A percentile compares a stretch with the other conserved stretches of the same genome.
phyloP scores from a whole-genome alignment of 2,329 filamentous ascomycete genomes.

The Cladophialophora psammophila region DNA sequence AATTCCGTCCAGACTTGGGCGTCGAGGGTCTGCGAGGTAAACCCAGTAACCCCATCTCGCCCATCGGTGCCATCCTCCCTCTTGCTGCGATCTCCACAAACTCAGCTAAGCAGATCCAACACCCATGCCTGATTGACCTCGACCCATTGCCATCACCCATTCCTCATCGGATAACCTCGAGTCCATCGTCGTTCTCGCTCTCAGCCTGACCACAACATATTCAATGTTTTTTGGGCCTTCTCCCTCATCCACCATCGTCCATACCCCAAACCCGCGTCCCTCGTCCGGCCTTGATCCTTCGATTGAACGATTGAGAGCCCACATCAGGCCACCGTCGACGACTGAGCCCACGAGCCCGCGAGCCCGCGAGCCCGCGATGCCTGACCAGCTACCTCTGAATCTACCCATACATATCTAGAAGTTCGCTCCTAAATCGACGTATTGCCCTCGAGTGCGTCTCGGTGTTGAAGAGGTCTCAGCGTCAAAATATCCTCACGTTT shows the following conservation, averaged over 20 bases:
- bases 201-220: background rate
- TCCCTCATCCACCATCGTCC: constrained; percentile 1
- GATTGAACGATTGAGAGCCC: constrained; percentile 5
- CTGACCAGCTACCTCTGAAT: constrained; percentile 11
- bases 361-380: constrained; percentile 20
- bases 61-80: background rate
- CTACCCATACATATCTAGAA: constrained; percentile 10
- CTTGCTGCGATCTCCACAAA: constrained; percentile 14
- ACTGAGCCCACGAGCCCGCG: constrained; percentile 15
- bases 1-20: constrained; percentile 5
- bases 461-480: background rate
- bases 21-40: background rate
- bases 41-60: background rate
- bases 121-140: background rate
- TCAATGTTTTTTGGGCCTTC: background rate
- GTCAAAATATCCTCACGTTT: background rate
- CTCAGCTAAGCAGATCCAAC: constrained; percentile 5
- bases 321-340: background rate
- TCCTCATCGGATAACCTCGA: constrained; percentile 9
- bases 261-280: background rate
- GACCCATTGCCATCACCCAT: background rate
- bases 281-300: background rate
- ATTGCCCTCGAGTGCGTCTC: background rate
- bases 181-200: background rate
- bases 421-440: background rate